Evolutionary conservation across 306 rosid species (phyloP).

Genomic region (Medicago arabica): DNA sequence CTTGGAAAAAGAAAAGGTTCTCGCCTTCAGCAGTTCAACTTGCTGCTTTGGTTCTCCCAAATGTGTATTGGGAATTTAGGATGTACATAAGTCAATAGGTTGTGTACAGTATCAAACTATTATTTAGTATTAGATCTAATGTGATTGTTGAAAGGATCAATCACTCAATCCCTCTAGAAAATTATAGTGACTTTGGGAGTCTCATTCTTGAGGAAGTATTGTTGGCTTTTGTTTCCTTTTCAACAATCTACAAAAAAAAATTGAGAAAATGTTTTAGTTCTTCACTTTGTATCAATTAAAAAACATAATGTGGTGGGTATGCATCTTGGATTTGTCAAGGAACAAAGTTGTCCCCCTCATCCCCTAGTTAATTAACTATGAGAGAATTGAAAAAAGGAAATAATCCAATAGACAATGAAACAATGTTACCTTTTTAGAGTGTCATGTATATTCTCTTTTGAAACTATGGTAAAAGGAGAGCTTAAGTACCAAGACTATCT

Average conservation of each 20-base stretch:
- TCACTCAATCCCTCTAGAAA: constrained; percentile 12
- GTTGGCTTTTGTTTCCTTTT: background rate
- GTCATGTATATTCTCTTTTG: constrained; percentile 44
- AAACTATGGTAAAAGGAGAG: constrained; percentile 29
- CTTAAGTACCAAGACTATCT: constrained; percentile 39
- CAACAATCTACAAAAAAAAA: too few species aligned
- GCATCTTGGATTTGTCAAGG: constrained; percentile 29
- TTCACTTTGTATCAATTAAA: constrained; percentile 23
- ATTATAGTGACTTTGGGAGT: background rate
- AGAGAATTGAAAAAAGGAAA: background rate
- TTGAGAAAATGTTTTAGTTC: background rate
- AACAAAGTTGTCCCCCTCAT: background rate
- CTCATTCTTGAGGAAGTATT: background rate
- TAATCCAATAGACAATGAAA: background rate
- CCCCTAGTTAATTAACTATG: background rate
- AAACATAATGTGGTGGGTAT: constrained; percentile 30
- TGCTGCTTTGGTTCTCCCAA: constrained; percentile 44
- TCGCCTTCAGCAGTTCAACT: constrained; percentile 22
- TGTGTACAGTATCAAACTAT: constrained; percentile 35
- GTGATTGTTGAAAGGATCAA: constrained; percentile 37
- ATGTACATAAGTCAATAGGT: constrained; percentile 37
- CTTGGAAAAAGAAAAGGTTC: constrained; percentile 35
- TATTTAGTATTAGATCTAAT: constrained; percentile 16
- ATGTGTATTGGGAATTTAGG: constrained; percentile 28
- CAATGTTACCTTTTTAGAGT: constrained; percentile 45